These are phyloP conservation scores for Laburnicola sp. DNA, from an alignment of 2,329 filamentous ascomycete species.

Conservation along the genomic window DNA sequence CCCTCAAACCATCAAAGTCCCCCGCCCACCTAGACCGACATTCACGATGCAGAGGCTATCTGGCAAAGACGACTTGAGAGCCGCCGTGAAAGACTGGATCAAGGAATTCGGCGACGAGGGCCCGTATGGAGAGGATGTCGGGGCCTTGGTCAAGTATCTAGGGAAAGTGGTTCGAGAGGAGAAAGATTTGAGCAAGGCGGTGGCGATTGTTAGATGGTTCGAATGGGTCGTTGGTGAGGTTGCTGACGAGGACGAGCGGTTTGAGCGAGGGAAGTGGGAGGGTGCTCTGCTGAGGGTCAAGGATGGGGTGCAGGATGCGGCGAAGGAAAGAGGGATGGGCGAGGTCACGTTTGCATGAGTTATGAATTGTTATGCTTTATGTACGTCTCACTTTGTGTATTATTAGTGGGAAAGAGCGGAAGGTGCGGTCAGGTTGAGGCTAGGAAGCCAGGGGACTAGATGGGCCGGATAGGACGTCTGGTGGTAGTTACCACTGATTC, in stretches of 20 bases:
- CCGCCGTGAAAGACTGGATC: constrained; percentile 77
- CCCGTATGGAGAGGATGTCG: constrained; percentile 77
- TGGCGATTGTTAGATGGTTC: constrained; percentile 69
- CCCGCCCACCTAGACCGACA: constrained; percentile 58
- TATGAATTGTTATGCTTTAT: background rate
- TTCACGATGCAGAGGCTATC: constrained; percentile 65
- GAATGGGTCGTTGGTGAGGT: constrained; percentile 45
- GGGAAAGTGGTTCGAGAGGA: constrained; percentile 73
- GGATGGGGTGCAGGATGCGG: constrained; percentile 47
- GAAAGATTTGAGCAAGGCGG: constrained; percentile 74
- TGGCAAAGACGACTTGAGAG: constrained; percentile 65
- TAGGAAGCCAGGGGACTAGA: no score
- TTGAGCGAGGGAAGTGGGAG: constrained; percentile 36
- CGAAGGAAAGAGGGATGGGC: constrained; percentile 51
- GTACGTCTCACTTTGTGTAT: no score
- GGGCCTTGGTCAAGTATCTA: constrained; percentile 73
- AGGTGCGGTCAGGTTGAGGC: no score
- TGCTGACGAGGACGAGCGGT: constrained; percentile 19
- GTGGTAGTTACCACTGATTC: no score
- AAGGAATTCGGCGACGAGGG: constrained; percentile 70
- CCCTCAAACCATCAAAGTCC: constrained; percentile 46
- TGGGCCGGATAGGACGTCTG: no score
- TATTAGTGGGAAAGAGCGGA: no score
- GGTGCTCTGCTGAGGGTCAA: constrained; percentile 47
- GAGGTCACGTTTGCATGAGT: constrained; percentile 39